phyloP scores from a whole-genome alignment of 768 basidiomycete genomes.

The Hydnomerulius pinastri region DNA sequence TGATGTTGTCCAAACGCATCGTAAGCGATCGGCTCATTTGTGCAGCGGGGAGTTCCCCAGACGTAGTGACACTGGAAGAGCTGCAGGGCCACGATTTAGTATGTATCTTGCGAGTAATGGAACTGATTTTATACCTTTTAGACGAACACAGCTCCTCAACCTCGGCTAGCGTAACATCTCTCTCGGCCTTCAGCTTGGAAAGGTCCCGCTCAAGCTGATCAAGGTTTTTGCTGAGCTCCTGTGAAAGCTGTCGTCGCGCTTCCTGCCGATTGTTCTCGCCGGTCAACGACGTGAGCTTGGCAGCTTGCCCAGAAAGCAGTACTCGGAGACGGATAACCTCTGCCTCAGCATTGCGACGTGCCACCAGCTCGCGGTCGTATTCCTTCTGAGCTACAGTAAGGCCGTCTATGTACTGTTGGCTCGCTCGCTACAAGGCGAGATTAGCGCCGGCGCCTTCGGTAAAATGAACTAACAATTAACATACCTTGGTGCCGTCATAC shows the following conservation, averaged over 20 bases:
- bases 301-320: slow-evolving; percentile 87
- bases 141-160: slow-evolving; percentile 84
- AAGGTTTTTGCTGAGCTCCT: slow-evolving; percentile 76
- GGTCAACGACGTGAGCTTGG: slow-evolving; percentile 79
- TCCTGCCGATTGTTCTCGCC: slow-evolving; percentile 80
- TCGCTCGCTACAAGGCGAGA: slow-evolving; percentile 66
- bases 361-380: slow-evolving; percentile 88
- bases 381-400: slow-evolving; percentile 91
- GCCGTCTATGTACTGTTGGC: slow-evolving; percentile 90
- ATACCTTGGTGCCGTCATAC: slow-evolving; percentile 86
- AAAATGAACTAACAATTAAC: slow-evolving; percentile 20
- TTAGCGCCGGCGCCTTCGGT: too few relatives aligned
- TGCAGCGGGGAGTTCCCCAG: slow-evolving; percentile 38
- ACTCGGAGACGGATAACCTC: slow-evolving; percentile 86
- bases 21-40: slow-evolving; percentile 73
- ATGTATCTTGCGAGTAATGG: slow-evolving; percentile 15
- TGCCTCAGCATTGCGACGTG: slow-evolving; percentile 87
- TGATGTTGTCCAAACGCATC: slow-evolving; percentile 83
- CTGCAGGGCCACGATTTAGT: slow-evolving; percentile 19
- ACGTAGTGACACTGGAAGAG: slow-evolving; percentile 25
- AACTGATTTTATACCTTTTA: slow-evolving; percentile 54
- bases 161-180: slow-evolving; percentile 91
- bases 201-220: slow-evolving; percentile 82
- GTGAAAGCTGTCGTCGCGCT: slow-evolving; percentile 73
- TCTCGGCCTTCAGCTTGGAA: slow-evolving; percentile 83